Evolutionary conservation across 139 green algal genomes (phyloP).

Genomic region (Chlorella sp.): DNA sequence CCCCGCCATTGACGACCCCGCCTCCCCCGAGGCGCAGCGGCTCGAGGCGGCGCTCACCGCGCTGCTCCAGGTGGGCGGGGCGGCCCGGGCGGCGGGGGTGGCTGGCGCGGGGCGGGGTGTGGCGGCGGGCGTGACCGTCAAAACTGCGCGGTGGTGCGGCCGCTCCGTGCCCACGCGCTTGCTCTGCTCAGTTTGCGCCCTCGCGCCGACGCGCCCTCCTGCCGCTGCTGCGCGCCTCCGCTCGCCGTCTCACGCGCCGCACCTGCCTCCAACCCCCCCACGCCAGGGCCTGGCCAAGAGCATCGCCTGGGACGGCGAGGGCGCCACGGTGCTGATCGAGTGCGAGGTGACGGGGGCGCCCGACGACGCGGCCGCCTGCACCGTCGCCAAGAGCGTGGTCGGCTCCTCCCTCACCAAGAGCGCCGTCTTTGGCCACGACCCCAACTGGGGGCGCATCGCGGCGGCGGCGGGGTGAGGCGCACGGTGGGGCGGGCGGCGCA

Average conservation of each 20-base stretch:
- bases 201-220: no score
- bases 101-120: no score
- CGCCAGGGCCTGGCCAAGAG: conserved; percentile 89
- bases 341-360: conserved; percentile 59
- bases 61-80: conserved; percentile 73
- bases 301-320: conserved; percentile 98
- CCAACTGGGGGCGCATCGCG: conserved; percentile 98
- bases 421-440: conserved; percentile 96
- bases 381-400: conserved; percentile 80
- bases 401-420: conserved; percentile 88
- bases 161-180: no score
- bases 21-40: conserved; percentile 57
- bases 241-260: not conserved
- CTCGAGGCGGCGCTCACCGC: conserved; percentile 90
- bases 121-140: no score
- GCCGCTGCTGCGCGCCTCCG: not conserved
- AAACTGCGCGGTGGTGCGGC: no score
- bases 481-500: not conserved
- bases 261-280: not conserved
- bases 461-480: conserved; percentile 87
- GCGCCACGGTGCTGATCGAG: conserved; percentile 95
- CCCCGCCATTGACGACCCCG: conserved; percentile 65
- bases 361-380: conserved; percentile 54
- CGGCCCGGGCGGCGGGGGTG: no score
- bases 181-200: no score